Percentiles rank a stretch among this genome's conserved stretches.
These are phyloP conservation scores for Lasiodiplodia gonubiensis DNA, from an alignment of 2,329 filamentous ascomycete genomes.

Conservation along the genomic window DNA sequence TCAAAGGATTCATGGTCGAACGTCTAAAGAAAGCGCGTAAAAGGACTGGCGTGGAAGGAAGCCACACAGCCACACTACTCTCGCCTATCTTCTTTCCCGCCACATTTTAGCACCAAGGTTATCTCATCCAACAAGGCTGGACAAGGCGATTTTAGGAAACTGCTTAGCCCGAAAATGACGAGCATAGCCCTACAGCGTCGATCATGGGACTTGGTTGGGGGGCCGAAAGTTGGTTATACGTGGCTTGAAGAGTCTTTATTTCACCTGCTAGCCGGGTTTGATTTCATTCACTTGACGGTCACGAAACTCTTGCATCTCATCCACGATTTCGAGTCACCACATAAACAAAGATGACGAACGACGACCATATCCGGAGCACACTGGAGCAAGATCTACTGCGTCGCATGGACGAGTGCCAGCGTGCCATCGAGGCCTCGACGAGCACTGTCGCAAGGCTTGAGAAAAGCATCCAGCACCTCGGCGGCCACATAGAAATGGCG, in stretches of 20 bases:
- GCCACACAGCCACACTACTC: not conserved
- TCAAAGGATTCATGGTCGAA: too few relatives aligned
- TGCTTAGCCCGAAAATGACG: too few relatives aligned
- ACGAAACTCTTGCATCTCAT: not conserved
- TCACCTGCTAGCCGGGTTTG: too few relatives aligned
- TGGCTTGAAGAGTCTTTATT: not conserved
- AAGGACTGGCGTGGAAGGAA: not conserved
- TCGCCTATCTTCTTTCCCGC: not conserved
- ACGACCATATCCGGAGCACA: not conserved
- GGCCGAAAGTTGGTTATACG: not conserved
- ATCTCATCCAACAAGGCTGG: not conserved
- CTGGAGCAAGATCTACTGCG: not conserved
- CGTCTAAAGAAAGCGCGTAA: not conserved
- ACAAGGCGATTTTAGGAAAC: too few relatives aligned
- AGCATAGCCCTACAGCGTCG: not conserved
- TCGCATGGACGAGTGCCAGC: not conserved
- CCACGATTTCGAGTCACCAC: not conserved
- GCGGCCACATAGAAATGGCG: not conserved
- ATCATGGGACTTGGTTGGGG: not conserved
- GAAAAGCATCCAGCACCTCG: not conserved
- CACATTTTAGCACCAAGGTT: not conserved
- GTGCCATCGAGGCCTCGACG: not conserved
- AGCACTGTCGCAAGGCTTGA: not conserved
- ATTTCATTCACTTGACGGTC: too few relatives aligned
- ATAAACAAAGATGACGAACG: not conserved